phyloP scores from a whole-genome alignment of 2,329 filamentous ascomycete genomes.

The Stemphylium vesicarium region DNA sequence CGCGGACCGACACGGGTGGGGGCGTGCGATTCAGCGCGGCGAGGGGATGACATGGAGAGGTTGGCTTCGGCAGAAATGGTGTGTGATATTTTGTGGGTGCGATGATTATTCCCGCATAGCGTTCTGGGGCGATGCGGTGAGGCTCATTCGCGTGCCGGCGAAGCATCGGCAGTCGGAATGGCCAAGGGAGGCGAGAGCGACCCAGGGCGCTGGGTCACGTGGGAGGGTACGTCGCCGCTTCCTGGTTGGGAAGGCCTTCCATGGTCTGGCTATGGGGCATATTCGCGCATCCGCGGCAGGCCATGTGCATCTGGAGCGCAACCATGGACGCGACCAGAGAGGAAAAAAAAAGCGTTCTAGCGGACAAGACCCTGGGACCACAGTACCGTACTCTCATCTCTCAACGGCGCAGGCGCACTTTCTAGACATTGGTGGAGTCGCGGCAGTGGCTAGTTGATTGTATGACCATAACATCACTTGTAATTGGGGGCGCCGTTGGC shows the following conservation, averaged over 20 bases:
- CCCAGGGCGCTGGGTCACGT: conserved; percentile 3
- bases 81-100: conserved; percentile 9
- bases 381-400: conserved; percentile 5
- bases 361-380: conserved; percentile 14
- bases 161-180: conserved; percentile 23
- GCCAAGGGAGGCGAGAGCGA: not conserved
- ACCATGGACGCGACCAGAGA: too few relatives aligned
- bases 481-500: conserved; percentile 24
- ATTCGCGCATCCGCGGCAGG: conserved; percentile 2
- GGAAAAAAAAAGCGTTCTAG: not conserved
- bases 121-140: conserved; percentile 13
- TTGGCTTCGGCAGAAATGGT: conserved; percentile 12
- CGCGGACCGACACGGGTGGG: conserved; percentile 20
- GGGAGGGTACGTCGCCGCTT: not conserved
- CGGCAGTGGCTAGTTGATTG: conserved; percentile 6
- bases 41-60: conserved; percentile 10
- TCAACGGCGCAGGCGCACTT: conserved; percentile 21
- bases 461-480: conserved; percentile 17
- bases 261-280: conserved; percentile 9
- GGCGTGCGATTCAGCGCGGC: conserved; percentile 13
- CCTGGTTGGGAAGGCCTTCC: conserved; percentile 15
- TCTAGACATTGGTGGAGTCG: not conserved
- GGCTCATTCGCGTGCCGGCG: conserved; percentile 22
- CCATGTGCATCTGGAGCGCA: not conserved
- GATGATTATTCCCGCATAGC: conserved; percentile 18